A percentile compares a stretch with the other conserved stretches of the same genome.
Conservation (phyloP, 441 rosid species). For the Aleurites moluccanus region DNA sequence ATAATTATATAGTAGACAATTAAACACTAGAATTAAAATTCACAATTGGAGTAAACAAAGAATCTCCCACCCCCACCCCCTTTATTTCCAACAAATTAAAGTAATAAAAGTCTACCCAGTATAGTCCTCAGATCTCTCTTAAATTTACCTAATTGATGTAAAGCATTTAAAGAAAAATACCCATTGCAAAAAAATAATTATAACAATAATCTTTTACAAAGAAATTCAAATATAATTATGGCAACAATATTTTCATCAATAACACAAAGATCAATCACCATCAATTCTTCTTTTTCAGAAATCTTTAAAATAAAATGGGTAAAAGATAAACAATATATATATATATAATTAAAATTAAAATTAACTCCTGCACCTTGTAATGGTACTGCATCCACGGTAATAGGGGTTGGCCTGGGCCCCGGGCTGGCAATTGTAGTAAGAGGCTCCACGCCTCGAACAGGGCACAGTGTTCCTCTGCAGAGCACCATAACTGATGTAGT, state of each 20-base stretch:
- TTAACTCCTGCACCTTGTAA: constrained; percentile 82
- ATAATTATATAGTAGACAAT: no score
- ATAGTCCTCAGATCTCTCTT: constrained; percentile 5
- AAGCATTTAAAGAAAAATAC: neutral
- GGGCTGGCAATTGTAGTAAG: constrained; percentile 85
- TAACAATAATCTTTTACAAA: constrained; percentile 30
- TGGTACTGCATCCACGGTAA: constrained; percentile 85
- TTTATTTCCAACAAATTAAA: neutral
- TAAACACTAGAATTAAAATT: no score
- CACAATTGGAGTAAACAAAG: no score
- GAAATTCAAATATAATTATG: constrained; percentile 18
- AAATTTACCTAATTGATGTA: neutral
- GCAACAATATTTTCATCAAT: constrained; percentile 27
- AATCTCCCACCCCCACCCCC: no score
- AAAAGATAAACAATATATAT: neutral
- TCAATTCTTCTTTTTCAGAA: constrained; percentile 1
- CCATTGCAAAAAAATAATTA: neutral
- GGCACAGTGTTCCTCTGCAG: constrained; percentile 86
- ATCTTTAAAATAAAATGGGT: neutral
- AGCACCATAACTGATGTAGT: constrained; percentile 87
- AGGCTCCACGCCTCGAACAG: constrained; percentile 92
- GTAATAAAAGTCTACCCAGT: neutral
- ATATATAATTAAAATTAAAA: neutral
- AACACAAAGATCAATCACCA: constrained; percentile 23
- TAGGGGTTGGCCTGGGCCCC: constrained; percentile 91